Conservation (phyloP, 345 rosid species). For the Hypericum perforatum region DNA sequence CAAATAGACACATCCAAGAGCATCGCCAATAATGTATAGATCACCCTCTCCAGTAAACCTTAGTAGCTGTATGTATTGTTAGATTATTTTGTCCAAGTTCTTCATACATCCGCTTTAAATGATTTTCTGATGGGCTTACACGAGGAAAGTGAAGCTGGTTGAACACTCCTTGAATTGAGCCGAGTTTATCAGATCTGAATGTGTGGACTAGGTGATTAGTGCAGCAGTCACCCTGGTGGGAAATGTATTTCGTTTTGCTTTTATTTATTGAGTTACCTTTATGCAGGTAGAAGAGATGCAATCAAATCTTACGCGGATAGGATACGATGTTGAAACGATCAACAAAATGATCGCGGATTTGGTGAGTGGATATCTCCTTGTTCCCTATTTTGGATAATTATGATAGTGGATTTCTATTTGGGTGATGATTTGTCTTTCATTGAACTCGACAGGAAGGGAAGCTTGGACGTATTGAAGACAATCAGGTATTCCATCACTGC, state of each 20-base stretch:
- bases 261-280: slow-evolving; percentile 14
- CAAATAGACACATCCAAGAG: slow-evolving; percentile 58
- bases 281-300: slow-evolving; percentile 62
- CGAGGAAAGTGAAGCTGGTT: too few species aligned
- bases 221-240: too few species aligned
- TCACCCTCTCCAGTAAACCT: slow-evolving; percentile 2
- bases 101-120: too few species aligned
- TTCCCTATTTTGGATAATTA: not conserved
- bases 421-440: slow-evolving; percentile 14
- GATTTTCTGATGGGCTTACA: too few species aligned
- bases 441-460: slow-evolving; percentile 62
- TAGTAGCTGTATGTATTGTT: not conserved
- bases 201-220: too few species aligned
- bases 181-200: too few species aligned
- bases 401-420: not conserved
- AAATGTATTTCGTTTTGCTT: slow-evolving; percentile 4
- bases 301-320: slow-evolving; percentile 68
- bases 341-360: slow-evolving; percentile 65
- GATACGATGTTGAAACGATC: slow-evolving; percentile 54
- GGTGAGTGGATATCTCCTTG: slow-evolving; percentile 38
- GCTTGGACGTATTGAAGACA: slow-evolving; percentile 64
- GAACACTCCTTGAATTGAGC: too few species aligned
- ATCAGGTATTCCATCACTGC: slow-evolving; percentile 40
- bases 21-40: slow-evolving; percentile 49
- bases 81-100: too few species aligned